A percentile compares a stretch with the other conserved stretches of the same genome.
These are phyloP conservation scores for Monascus purpureus DNA, from an alignment of 495 filamentous ascomycete species.

Conservation along the genomic window DNA sequence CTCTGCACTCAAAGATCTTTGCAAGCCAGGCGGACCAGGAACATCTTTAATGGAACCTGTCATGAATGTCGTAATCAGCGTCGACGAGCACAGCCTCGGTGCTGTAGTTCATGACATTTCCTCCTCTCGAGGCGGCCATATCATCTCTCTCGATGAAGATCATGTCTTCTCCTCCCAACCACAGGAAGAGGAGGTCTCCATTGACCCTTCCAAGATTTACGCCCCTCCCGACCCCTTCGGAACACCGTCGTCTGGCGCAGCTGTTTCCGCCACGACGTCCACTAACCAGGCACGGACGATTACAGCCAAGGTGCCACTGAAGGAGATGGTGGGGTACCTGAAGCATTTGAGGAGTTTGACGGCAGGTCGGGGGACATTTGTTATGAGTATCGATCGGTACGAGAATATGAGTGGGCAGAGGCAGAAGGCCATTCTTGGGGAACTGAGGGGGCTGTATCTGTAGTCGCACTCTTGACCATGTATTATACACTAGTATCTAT, in stretches of 20 bases:
- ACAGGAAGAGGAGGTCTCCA: constrained; percentile 19
- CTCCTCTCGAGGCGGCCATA: constrained; percentile 67
- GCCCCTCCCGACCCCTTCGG: constrained; percentile 77
- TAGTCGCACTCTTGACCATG: not conserved
- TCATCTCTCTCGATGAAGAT: constrained; percentile 65
- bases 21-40: constrained; percentile 10
- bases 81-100: constrained; percentile 69
- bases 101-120: constrained; percentile 84
- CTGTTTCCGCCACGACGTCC: constrained; percentile 7
- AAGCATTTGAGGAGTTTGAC: constrained; percentile 81
- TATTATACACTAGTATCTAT: not conserved
- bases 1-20: constrained; percentile 42
- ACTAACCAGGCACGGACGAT: constrained; percentile 43
- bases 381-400: constrained; percentile 83
- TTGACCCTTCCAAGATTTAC: constrained; percentile 63
- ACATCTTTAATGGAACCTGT: constrained; percentile 80
- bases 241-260: constrained; percentile 17
- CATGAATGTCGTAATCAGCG: constrained; percentile 71
- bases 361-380: constrained; percentile 77
- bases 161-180: constrained; percentile 9
- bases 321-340: constrained; percentile 95
- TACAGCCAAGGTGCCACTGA: constrained; percentile 73
- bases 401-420: constrained; percentile 63
- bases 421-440: constrained; percentile 41
- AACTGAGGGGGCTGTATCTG: constrained; percentile 28